These are phyloP conservation scores for Candida berthetii DNA, from an alignment of 805 yeast species.

Conservation along the genomic window DNA sequence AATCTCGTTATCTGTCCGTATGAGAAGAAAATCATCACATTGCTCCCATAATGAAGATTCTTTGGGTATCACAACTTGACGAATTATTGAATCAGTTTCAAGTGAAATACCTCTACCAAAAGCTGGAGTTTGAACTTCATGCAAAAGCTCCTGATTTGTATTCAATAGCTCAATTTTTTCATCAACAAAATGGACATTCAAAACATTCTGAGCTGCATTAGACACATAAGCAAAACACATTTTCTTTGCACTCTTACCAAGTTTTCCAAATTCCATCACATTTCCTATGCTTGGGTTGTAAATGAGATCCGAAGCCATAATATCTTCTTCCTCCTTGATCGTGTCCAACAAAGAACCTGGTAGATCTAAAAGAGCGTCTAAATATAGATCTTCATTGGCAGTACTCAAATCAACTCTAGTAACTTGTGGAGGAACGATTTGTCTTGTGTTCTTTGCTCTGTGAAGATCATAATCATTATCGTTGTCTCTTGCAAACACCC, in stretches of 20 bases:
- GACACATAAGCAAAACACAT: neutral
- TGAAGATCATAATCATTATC: slow-evolving; percentile 14
- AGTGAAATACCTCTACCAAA: slow-evolving; percentile 10
- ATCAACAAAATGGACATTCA: slow-evolving; percentile 1
- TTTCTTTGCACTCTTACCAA: neutral
- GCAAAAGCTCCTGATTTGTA: neutral
- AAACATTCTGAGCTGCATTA: neutral
- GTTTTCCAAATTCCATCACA: slow-evolving; percentile 4
- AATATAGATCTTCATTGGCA: neutral
- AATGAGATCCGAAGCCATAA: slow-evolving; percentile 19
- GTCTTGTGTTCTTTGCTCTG: slow-evolving; percentile 8
- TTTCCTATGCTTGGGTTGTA: slow-evolving; percentile 30
- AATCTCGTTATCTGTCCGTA: neutral
- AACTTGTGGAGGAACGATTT: slow-evolving; percentile 5
- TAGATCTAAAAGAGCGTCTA: neutral
- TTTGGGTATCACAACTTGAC: slow-evolving; percentile 30
- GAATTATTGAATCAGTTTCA: slow-evolving; percentile 30
- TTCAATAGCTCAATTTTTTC: neutral
- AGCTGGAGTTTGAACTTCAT: slow-evolving; percentile 3
- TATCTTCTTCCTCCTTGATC: neutral
- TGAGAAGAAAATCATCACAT: neutral
- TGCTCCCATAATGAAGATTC: slow-evolving; percentile 9
- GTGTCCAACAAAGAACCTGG: slow-evolving; percentile 1
- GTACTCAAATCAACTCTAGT: slow-evolving; percentile 1
- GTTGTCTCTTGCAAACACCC: slow-evolving; percentile 21